Base-by-base conservation (phyloP, 106 monocot species). In the Apostasia ramifera region DNA sequence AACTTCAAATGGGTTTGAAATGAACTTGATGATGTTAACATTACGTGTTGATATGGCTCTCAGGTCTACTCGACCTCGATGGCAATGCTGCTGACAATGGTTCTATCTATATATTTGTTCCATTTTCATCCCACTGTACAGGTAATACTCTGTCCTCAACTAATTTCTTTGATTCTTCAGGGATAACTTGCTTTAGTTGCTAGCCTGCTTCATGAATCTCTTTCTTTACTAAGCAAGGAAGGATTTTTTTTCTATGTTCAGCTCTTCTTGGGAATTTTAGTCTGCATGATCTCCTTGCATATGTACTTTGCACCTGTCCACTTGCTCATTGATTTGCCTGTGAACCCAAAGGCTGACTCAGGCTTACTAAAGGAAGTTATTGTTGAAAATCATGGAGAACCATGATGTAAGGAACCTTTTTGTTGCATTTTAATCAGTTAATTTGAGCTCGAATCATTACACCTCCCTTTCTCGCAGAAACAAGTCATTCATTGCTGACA, bases 271-370 rank as follows among this genome's bases (percentile, higher is more conserved):
- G 97, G 97, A 62, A 92, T 97, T 66, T 66, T 92, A 50, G 89
- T 97, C 78, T 97, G 97, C 81, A 92, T 92, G 83, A 87, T 97
- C 79, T 97, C 97, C 40, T 66, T 97, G 75, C 92, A 97, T 49
- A 82, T 97, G 97, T 97, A 97, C 72, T 97, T 97, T 61, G 83
- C 89, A 53, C 97, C 97, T 60, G 79, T 75, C 12, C 80, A 81
- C 53, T 66, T 83, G 85, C 89, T 92, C 58, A 83, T 92, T 13
- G 86, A 92, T 66, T 76, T 90, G 56, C 97, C 92, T 53, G 15
- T 51, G 44, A 48, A 77, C 56, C 67, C 80, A 55, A 91, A 81
- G 66, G 9, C 73, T 40, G 44, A 61, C n/a, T 59, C 70, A 9
- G 71, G 73, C 53, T 37, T 71, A 44, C 73, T 86, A 2, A 79